phyloP scores from a whole-genome alignment of 129 eudicot species.

The Smallanthus sonchifolius region DNA sequence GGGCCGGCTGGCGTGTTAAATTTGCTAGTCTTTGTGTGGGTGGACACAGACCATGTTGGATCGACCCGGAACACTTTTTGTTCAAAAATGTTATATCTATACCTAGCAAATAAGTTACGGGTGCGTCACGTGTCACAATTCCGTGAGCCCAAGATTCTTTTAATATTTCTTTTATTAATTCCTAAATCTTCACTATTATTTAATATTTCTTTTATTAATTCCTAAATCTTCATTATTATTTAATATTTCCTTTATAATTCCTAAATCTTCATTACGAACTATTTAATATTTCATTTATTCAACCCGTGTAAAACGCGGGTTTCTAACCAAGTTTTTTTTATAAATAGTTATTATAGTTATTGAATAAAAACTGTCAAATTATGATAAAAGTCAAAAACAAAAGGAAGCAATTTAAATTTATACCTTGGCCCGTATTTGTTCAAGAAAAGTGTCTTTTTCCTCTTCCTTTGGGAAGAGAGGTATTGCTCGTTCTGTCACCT shows the following conservation, averaged over 20 bases:
- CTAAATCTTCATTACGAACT: no score
- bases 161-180: no score
- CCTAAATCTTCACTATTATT: no score
- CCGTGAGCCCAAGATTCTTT: no score
- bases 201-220: no score
- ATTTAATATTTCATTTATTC: no score
- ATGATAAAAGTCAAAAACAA: not conserved
- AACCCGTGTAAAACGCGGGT: no score
- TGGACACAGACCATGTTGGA: not conserved
- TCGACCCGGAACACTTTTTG: not conserved
- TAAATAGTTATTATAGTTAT: not conserved
- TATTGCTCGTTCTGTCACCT: constrained; percentile 57
- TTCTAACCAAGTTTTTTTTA: no score
- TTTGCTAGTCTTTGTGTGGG: not conserved
- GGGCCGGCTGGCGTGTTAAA: not conserved
- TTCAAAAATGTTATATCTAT: not conserved
- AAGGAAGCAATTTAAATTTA: not conserved
- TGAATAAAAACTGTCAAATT: not conserved
- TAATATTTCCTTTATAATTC: no score
- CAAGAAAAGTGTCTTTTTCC: constrained; percentile 70
- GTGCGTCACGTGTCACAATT: no score
- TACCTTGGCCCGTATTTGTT: constrained; percentile 83
- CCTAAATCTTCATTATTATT: no score
- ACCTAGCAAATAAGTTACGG: no score
- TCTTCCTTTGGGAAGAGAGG: constrained; percentile 55